A percentile compares a stretch with the other conserved stretches of the same genome.
Evolutionary conservation across 495 filamentous ascomycete genomes (phyloP).

Genomic region (Astrothelium macrocarpum): DNA sequence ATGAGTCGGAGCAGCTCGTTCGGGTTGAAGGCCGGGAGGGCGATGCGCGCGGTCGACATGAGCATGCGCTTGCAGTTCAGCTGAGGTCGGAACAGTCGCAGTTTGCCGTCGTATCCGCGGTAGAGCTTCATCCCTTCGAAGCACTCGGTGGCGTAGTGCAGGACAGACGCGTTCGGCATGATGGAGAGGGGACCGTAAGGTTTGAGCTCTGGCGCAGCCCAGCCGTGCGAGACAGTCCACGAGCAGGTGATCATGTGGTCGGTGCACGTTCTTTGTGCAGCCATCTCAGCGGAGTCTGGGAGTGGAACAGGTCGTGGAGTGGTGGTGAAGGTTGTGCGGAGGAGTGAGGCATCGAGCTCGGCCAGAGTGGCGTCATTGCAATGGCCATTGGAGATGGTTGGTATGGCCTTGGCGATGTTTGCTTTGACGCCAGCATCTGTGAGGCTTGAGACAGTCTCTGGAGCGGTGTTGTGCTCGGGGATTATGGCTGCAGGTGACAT

Average conservation of each 20-base stretch:
- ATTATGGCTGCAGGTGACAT: conserved; percentile 21
- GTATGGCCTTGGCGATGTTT: conserved; percentile 16
- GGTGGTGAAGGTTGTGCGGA: conserved; percentile 58
- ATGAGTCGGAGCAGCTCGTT: conserved; percentile 66
- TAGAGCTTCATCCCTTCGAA: conserved; percentile 88
- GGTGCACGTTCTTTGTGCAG: conserved; percentile 45
- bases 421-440: conserved; percentile 30
- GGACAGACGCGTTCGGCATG: conserved; percentile 72
- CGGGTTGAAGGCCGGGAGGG: conserved; percentile 65
- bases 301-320: conserved; percentile 58
- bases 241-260: conserved; percentile 80
- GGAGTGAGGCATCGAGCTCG: conserved; percentile 62
- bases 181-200: conserved; percentile 73
- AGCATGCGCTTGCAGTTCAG: conserved; percentile 66
- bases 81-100: conserved; percentile 79
- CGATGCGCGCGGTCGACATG: conserved; percentile 60
- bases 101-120: conserved; percentile 68
- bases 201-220: conserved; percentile 66
- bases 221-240: conserved; percentile 61
- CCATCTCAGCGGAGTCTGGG: conserved; percentile 39
- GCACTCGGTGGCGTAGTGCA: conserved; percentile 89
- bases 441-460: conserved; percentile 19
- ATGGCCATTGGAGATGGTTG: conserved; percentile 12
- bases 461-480: conserved; percentile 13
- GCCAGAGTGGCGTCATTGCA: conserved; percentile 13